Conservation (phyloP, 768 basidiomycete species). For the Naganishia vishniacii region DNA sequence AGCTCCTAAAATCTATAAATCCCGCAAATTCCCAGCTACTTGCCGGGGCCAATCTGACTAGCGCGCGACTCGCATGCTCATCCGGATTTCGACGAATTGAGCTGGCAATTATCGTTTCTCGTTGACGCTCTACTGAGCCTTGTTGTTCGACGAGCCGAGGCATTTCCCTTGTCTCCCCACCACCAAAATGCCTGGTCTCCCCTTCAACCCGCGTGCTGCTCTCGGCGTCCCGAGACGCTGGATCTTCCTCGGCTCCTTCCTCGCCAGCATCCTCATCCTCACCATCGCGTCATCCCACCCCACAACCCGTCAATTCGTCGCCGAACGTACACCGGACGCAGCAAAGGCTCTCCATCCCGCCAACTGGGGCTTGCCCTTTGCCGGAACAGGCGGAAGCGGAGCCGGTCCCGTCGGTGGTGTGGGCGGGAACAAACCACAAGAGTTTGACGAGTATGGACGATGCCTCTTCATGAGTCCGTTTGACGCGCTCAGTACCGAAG, state of each 20-base stretch:
- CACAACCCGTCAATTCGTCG: constrained; percentile 34
- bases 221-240: constrained; percentile 35
- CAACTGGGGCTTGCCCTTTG: constrained; percentile 44
- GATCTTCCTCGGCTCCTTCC: constrained; percentile 37
- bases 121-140: no score
- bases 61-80: no score
- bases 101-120: no score
- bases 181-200: constrained; percentile 6
- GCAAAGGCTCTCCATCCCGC: constrained; percentile 39
- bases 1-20: no score
- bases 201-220: constrained; percentile 15
- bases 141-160: no score
- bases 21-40: no score
- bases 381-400: constrained; percentile 27
- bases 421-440: constrained; percentile 30
- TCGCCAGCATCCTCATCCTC: constrained; percentile 36
- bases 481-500: constrained; percentile 38
- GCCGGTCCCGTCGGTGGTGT: neutral
- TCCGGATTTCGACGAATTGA: no score
- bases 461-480: constrained; percentile 47
- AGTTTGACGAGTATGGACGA: constrained; percentile 46
- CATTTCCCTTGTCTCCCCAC: neutral
- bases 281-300: constrained; percentile 41
- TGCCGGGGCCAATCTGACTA: no score
- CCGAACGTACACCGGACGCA: constrained; percentile 34